These are phyloP conservation scores for Oryza coarctata DNA, from an alignment of 176 grass and related monocot genomes.

Conservation along the genomic window DNA sequence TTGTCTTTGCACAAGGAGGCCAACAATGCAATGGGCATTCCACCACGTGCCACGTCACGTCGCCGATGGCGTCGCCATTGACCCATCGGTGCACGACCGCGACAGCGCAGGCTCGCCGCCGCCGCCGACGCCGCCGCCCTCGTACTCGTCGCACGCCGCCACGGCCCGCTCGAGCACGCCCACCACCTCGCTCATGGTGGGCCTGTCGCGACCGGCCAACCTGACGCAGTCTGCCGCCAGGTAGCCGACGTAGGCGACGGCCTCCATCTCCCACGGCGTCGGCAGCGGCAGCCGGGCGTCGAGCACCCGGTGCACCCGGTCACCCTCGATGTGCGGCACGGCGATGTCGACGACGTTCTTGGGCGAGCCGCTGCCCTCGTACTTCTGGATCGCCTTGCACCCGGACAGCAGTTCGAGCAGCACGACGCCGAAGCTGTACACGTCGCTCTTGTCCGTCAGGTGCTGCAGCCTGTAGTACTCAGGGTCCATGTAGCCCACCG, in stretches of 20 bases:
- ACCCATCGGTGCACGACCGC: conserved; percentile 64
- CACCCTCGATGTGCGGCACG: conserved; percentile 62
- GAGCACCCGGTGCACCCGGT: conserved; percentile 74
- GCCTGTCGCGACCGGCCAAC: conserved; percentile 47
- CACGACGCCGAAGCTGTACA: conserved; percentile 92
- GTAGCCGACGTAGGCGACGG: conserved; percentile 74
- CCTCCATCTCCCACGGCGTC: conserved; percentile 82
- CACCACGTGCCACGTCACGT: conserved; percentile 40
- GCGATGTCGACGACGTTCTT: conserved; percentile 77
- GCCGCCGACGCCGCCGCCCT: not conserved
- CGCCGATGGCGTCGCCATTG: conserved; percentile 48
- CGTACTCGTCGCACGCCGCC: conserved; percentile 44
- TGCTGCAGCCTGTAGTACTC: conserved; percentile 91
- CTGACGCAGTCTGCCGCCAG: conserved; percentile 75
- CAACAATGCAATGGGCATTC: not conserved
- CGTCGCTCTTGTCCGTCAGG: conserved; percentile 88
- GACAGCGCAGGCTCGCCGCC: conserved; percentile 33
- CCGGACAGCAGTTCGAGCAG: conserved; percentile 82
- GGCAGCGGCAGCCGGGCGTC: conserved; percentile 73
- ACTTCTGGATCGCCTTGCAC: conserved; percentile 62
- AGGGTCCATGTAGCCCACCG: conserved; percentile 98
- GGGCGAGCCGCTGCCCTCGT: conserved; percentile 70
- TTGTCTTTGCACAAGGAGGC: not conserved
- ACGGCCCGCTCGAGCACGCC: conserved; percentile 68
- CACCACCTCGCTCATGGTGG: conserved; percentile 89